Evolutionary conservation across 345 rosid species (phyloP).

Genomic region (Pistacia atlantica): DNA sequence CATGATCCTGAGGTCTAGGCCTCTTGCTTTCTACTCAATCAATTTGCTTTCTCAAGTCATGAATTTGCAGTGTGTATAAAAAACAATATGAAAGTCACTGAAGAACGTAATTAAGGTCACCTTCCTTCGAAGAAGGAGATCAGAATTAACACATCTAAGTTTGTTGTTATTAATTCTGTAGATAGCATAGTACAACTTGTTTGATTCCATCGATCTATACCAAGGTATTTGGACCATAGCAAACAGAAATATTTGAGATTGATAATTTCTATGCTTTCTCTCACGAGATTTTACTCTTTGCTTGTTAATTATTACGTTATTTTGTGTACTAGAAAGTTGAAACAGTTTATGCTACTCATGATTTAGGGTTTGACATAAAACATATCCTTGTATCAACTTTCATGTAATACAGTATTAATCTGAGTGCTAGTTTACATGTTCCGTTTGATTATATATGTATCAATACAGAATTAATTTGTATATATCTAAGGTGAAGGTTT

Average conservation of each 20-base stretch:
- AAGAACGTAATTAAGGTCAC: conserved; percentile 3
- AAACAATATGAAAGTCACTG: conserved; percentile 14
- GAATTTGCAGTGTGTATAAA: conserved; percentile 33
- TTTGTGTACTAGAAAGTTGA: neutral
- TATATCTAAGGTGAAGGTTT: neutral
- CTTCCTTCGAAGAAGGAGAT: conserved; percentile 8
- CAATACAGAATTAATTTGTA: neutral
- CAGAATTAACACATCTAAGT: conserved; percentile 2
- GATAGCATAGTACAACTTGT: neutral
- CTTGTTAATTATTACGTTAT: neutral
- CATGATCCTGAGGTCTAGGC: conserved; percentile 15
- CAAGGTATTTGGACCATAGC: conserved; percentile 9
- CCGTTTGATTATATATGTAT: neutral
- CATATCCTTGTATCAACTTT: neutral
- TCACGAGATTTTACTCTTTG: neutral
- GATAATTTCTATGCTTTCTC: neutral
- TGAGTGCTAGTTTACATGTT: neutral
- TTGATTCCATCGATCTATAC: conserved; percentile 15
- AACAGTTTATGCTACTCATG: neutral
- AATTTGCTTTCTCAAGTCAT: conserved; percentile 20
- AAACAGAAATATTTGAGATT: neutral
- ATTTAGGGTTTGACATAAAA: conserved; percentile 13
- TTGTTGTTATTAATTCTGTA: neutral
- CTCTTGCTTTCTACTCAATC: conserved; percentile 33
- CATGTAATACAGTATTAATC: neutral